Percentiles rank a stretch among this genome's conserved stretches.
phyloP scores from a whole-genome alignment of 2,329 filamentous ascomycete species.

The Colletotrichum sp. region DNA sequence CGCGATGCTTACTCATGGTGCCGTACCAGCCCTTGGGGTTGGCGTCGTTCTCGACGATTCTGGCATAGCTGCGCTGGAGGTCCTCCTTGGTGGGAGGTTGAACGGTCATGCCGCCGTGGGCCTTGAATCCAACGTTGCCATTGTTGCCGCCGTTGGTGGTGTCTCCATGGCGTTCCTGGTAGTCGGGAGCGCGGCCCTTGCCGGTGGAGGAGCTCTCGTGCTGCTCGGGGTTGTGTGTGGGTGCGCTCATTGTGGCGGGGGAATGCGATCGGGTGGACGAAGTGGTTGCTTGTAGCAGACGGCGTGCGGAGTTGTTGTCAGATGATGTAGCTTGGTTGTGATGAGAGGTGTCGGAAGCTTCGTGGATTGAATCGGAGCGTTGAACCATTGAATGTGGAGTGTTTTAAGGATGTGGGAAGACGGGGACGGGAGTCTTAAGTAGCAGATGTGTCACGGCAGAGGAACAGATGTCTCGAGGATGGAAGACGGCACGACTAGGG shows the following conservation, averaged over 20 bases:
- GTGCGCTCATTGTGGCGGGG: slow-evolving; percentile 17
- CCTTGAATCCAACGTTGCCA: slow-evolving; percentile 47
- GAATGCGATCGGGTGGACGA: slow-evolving; percentile 6
- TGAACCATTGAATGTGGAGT: background rate
- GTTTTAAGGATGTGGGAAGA: background rate
- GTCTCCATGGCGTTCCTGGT: slow-evolving; percentile 6
- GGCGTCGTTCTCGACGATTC: slow-evolving; percentile 66
- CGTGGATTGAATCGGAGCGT: background rate
- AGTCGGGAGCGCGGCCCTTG: slow-evolving; percentile 18
- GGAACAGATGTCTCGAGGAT: background rate
- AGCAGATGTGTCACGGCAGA: background rate
- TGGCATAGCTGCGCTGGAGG: slow-evolving; percentile 82
- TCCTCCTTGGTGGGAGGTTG: slow-evolving; percentile 84
- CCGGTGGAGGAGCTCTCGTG: slow-evolving; percentile 16
- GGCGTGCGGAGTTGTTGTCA: background rate
- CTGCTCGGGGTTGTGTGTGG: background rate
- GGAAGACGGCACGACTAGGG: slow-evolving; percentile 3
- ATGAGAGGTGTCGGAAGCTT: background rate
- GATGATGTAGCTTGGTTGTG: slow-evolving; percentile 21
- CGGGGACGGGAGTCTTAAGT: slow-evolving; percentile 15
- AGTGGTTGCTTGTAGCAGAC: background rate
- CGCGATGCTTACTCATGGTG: slow-evolving; percentile 69
- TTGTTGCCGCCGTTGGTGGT: slow-evolving; percentile 22
- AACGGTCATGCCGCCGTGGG: slow-evolving; percentile 68
- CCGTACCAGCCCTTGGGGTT: slow-evolving; percentile 89